Conservation (phyloP, 2,329 filamentous ascomycete species). For the Podosphaera aphanis region DNA sequence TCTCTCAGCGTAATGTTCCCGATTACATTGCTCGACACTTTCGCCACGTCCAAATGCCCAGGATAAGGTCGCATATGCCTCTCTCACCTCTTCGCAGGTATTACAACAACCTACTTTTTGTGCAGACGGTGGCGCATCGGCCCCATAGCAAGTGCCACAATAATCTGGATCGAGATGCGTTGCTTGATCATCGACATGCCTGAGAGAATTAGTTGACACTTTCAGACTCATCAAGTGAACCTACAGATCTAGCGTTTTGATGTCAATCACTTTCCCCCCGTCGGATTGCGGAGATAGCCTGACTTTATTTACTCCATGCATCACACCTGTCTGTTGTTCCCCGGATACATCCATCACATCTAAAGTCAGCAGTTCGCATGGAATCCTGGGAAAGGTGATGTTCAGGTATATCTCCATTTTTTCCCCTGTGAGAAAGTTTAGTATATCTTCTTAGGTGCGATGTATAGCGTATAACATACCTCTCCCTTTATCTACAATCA, state of each 20-base stretch:
- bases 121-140: slow-evolving; percentile 44
- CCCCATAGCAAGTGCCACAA: slow-evolving; percentile 86
- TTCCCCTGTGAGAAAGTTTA: slow-evolving; percentile 36
- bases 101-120: slow-evolving; percentile 81
- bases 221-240: slow-evolving; percentile 12
- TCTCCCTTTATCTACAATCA: slow-evolving; percentile 91
- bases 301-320: slow-evolving; percentile 81
- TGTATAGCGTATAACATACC: slow-evolving; percentile 25
- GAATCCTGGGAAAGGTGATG: slow-evolving; percentile 79
- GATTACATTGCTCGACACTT: slow-evolving; percentile 79
- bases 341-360: slow-evolving; percentile 99
- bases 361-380: slow-evolving; percentile 84
- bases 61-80: slow-evolving; percentile 69
- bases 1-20: slow-evolving; percentile 80
- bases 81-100: slow-evolving; percentile 87
- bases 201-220: slow-evolving; percentile 14
- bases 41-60: slow-evolving; percentile 92
- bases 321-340: slow-evolving; percentile 83
- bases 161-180: slow-evolving; percentile 73
- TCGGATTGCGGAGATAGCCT: slow-evolving; percentile 49
- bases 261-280: slow-evolving; percentile 54
- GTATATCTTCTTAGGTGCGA: neutral
- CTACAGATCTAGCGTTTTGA: slow-evolving; percentile 43
- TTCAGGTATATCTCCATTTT: slow-evolving; percentile 99
- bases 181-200: slow-evolving; percentile 44